Base-by-base conservation (phyloP, 148 eudicot species). In the Bassia scoparia region DNA sequence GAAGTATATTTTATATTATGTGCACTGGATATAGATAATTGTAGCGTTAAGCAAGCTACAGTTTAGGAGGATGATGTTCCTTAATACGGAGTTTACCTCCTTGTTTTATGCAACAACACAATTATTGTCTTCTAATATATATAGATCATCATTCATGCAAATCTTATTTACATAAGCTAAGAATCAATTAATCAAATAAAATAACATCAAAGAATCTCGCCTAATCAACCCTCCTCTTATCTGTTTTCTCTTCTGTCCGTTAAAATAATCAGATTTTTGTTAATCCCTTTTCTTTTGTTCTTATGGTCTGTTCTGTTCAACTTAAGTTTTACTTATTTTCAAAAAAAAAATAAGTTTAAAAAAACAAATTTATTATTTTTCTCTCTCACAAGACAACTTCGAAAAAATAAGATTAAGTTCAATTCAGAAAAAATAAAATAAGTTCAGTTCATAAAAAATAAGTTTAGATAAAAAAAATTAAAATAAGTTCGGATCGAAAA, bases 81-180 rank as follows among this genome's bases (percentile, higher is more conserved):
- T 43, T 77, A 64, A 24, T 3, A 24, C 53, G 66, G 60, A 67
- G 17, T 72, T 65, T 17, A 31, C 23, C 59, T 64, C 67, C 75
- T 71, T 77, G 75, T 77, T 71, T 77, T 71, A 71, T 62, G 80
- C 58, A 49, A 71, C 71, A 35, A 64, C 27, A 56, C 70, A 71
- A 66, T 38, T 46, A 9, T 46, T 67, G 65, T 66, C 54, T 3
- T 41, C 46, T 41, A 49, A 50, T 29, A 27, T 67, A 43, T 29
- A n/a, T n/a, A n/a, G n/a, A n/a, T n/a, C n/a, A n/a, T n/a, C n/a
- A n/a, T n/a, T n/a, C 9, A n/a, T 35, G 26, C 1, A 26, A 27
- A 20, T 44, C 20, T 43, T 27, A 46, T 30, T 31, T 61, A 17
- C 24, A 41, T 48, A 24, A 29, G 24, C 29, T 26, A 41, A 41